A percentile compares a stretch with the other conserved stretches of the same genome.
These are phyloP conservation scores for Paramecium octaurelia DNA, from an alignment of 73 alveolate genomes.

Conservation along the genomic window DNA sequence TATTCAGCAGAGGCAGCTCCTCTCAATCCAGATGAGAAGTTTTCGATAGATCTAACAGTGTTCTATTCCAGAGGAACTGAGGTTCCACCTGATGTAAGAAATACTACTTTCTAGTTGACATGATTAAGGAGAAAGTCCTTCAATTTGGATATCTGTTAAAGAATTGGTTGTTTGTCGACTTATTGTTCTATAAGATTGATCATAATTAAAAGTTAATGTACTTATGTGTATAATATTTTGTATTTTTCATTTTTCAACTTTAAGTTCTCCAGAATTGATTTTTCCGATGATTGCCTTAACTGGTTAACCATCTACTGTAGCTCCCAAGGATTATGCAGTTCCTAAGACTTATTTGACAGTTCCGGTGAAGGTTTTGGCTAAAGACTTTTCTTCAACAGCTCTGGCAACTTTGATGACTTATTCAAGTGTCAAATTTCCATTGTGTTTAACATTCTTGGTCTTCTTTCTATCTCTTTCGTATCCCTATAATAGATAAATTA, in stretches of 20 bases:
- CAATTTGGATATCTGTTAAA: not conserved
- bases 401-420: constrained; percentile 69
- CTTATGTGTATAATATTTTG: constrained; percentile 19
- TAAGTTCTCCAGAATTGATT: constrained; percentile 62
- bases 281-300: constrained; percentile 60
- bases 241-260: constrained; percentile 24
- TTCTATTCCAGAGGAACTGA: constrained; percentile 86
- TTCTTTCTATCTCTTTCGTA: constrained; percentile 76
- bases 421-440: constrained; percentile 71
- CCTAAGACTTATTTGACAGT: constrained; percentile 72
- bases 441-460: constrained; percentile 69
- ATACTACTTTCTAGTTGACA: not conserved
- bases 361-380: constrained; percentile 67
- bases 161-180: not conserved
- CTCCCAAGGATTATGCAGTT: constrained; percentile 69
- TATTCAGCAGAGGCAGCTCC: constrained; percentile 84
- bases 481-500: constrained; percentile 17
- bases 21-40: constrained; percentile 87
- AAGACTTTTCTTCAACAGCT: constrained; percentile 57
- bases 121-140: not conserved
- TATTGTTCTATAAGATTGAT: not conserved
- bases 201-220: constrained; percentile 13
- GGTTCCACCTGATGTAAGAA: constrained; percentile 92
- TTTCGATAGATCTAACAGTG: constrained; percentile 86
- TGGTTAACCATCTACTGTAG: constrained; percentile 67